Evolutionary conservation across 495 filamentous ascomycete genomes (phyloP).

Genomic region (Thermochaetoides thermophila): DNA sequence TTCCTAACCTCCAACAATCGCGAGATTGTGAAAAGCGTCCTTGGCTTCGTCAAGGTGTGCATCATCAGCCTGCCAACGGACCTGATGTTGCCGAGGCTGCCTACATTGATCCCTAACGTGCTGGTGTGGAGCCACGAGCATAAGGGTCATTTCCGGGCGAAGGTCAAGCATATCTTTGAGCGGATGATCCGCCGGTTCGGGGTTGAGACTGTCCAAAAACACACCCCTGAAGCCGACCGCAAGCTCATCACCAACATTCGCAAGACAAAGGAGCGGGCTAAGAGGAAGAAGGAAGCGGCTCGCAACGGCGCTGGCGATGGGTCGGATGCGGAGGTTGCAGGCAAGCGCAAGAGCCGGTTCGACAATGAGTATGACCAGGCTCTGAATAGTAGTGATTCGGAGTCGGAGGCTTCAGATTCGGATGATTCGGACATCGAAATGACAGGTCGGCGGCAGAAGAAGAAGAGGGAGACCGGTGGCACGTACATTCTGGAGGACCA

Average conservation of each 20-base stretch:
- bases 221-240: conserved; percentile 68
- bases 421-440: conserved; percentile 51
- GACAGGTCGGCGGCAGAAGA: conserved; percentile 29
- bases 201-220: conserved; percentile 54
- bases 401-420: conserved; percentile 29
- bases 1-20: conserved; percentile 91
- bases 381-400: conserved; percentile 66
- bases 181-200: conserved; percentile 85
- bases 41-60: conserved; percentile 94
- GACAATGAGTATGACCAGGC: conserved; percentile 92
- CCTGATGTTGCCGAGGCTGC: conserved; percentile 57
- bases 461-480: conserved; percentile 37
- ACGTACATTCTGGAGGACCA: conserved; percentile 87
- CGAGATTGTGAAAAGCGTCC: conserved; percentile 81
- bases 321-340: conserved; percentile 29
- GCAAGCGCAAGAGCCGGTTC: conserved; percentile 45
- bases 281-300: conserved; percentile 66
- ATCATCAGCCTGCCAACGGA: conserved; percentile 69
- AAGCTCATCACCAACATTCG: conserved; percentile 88
- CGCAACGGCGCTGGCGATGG: conserved; percentile 29
- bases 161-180: conserved; percentile 95
- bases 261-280: conserved; percentile 76
- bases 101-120: conserved; percentile 65
- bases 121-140: conserved; percentile 97
- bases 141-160: conserved; percentile 85